Base-by-base conservation (phyloP, 305 asterid species). In the Fraxinus sp. region DNA sequence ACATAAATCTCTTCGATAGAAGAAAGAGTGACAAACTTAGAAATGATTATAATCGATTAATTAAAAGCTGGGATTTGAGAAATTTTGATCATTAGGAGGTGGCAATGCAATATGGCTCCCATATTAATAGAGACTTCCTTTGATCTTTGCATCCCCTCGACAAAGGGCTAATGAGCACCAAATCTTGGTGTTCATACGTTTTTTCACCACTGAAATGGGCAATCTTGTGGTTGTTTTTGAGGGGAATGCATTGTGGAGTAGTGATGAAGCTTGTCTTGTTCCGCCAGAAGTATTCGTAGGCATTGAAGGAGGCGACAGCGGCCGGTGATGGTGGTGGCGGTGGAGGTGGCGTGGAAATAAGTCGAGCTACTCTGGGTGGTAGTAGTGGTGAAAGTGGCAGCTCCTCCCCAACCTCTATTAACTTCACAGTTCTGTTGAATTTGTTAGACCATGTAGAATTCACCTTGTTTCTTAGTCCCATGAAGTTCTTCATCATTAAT, bases 211-310 rank as follows among this genome's bases (percentile, higher is more conserved):
- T 78, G 44, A 4, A 46, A 74, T 28, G 32, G 32, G 16, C 13
- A 74, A 52, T 78, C 70, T 84, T 80, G 64, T 83, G 57, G 64
- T 77, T 83, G 82, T 73, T 33, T 64, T 83, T 68, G 35, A 64
- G 83, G 73, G 73, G 20, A 1, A 68, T 62, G 68, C 74, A 8
- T 9, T 85, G 46, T 30, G 78, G 26, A 22, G 46, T 52, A 26
- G 72, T 84, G 73, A 74, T 76, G 68, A 80, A 64, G 76, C 80
- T 64, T 30, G 87, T 84, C 80, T 88, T 89, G 80, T 83, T 90
- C 78, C 93, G 76, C 98, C 98, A 91, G 81, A 93, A 95, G 82
- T 91, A 91, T 81, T 92, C 96, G 52, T 91, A 95, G n/a, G 83
- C 86, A 79, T 95, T 95, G 86, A 91, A 86, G 3, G 95, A 87